Conservation (phyloP, 2,329 filamentous ascomycete genomes). For the Fusarium odoratissimum region DNA sequence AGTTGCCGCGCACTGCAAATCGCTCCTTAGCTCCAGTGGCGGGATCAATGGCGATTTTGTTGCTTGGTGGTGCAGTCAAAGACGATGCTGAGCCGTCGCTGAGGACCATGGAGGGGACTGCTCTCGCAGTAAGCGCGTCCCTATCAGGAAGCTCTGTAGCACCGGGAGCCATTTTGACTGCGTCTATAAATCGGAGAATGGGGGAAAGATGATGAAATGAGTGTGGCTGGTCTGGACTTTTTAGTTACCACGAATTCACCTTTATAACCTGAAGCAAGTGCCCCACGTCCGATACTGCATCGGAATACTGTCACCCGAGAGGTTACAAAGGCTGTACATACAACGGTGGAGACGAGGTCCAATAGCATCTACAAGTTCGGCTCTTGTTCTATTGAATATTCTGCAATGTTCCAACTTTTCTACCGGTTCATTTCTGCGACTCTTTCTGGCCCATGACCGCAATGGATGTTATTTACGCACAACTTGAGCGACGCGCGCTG, state of each 20-base stretch:
- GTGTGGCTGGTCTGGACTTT: neutral
- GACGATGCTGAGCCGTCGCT: neutral
- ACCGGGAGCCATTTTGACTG: neutral
- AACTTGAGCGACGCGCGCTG: neutral
- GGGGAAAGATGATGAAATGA: too few relatives aligned
- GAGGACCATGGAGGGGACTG: neutral
- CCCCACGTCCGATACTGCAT: neutral
- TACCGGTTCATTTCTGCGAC: rapidly evolving
- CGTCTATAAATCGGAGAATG: too few relatives aligned
- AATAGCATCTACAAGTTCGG: neutral
- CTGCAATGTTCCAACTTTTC: rapidly evolving
- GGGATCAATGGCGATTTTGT: neutral
- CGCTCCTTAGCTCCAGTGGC: neutral
- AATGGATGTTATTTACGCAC: neutral
- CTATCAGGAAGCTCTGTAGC: neutral
- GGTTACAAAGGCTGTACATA: neutral
- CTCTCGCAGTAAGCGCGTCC: neutral
- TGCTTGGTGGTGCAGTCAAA: neutral
- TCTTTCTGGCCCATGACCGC: rapidly evolving
- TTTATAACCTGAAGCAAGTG: neutral
- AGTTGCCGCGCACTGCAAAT: neutral
- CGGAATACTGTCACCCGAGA: neutral
- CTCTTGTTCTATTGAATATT: neutral
- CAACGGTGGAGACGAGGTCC: neutral
- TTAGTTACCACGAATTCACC: too few relatives aligned